Evolutionary conservation across 2,329 filamentous ascomycete species (phyloP), one percentile per base, ranked within the genome.

Genomic region (Cordyceps farinosa): DNA sequence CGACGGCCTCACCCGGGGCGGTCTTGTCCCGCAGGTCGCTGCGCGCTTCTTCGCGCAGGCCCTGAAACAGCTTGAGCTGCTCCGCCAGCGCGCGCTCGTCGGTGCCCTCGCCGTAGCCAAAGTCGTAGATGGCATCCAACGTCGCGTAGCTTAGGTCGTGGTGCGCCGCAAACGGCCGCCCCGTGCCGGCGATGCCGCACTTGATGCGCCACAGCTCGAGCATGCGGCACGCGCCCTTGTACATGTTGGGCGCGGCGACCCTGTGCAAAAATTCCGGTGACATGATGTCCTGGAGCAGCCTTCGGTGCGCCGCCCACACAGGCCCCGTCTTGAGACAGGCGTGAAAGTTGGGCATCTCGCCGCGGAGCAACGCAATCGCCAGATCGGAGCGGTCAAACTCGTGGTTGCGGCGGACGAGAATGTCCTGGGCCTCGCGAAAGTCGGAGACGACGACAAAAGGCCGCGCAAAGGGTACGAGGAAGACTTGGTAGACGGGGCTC

Each of bases 401-500:
- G 53, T 75, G 76, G 15, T 17, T 36, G 27, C 79, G 76, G 1
- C 78, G 75, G 5, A 77, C 69, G 32, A 81, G 72, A 50, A 82
- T 73, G 66, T 82, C 79, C 66, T 80, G 77, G 17, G 71, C 69
- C 68, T 81, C 79, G 3, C 71, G 70, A 10, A 72, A 76, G 61
- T 70, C 80, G 27, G 74, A 71, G 4, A 84, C 65, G 4, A 84
- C 62, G 1, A 84, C 71, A 68, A 73, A 76, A 2, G 81, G 82
- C 34, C 71, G 71, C 1, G 67, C 65, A 17, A 81, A 73, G 1
- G 81, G 80, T 7, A 71, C 70, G 59, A 82, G 68, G 67, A 83
- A 84, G 6, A 79, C 70, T 66, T 85, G 82, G 6, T 77, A 69
- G 63, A 84, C 73, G 0, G 80, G 78, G 11, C 74, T 75, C 6